phyloP scores from a whole-genome alignment of 352 stramenopile genomes.

The Phytophthora meadii region DNA sequence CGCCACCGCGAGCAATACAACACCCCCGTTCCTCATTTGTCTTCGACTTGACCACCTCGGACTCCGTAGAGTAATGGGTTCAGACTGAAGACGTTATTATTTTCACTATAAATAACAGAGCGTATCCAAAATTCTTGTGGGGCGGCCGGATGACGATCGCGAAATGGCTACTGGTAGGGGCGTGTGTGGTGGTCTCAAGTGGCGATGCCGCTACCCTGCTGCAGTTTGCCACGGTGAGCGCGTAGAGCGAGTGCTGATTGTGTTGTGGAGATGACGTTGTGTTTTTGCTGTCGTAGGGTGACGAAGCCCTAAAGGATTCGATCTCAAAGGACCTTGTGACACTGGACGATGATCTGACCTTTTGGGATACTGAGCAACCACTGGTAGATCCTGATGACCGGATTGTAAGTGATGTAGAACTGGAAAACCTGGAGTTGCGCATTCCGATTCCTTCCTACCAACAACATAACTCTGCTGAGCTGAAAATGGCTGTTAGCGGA shows the following conservation, averaged over 20 bases:
- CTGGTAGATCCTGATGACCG: background rate
- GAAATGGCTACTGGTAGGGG: constrained; percentile 13
- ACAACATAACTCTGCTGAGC: background rate
- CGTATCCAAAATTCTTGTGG: background rate
- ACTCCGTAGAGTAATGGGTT: background rate
- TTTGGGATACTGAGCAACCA: background rate
- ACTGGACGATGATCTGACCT: too few relatives aligned
- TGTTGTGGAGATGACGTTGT: constrained; percentile 1
- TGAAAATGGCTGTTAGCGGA: background rate
- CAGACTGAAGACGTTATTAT: background rate
- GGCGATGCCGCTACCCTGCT: constrained; percentile 9
- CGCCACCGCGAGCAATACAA: constrained; percentile 5
- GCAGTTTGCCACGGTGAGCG: constrained; percentile 24
- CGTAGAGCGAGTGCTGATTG: background rate
- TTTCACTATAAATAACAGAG: constrained; percentile 25
- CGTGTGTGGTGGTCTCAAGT: constrained; percentile 3
- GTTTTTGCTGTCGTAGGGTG: constrained; percentile 16
- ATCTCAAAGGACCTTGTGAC: too few relatives aligned
- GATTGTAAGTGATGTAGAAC: background rate
- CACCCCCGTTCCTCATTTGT: background rate
- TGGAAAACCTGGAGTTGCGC: background rate
- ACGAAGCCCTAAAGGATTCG: constrained; percentile 27
- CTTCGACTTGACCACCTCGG: background rate
- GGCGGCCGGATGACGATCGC: constrained; percentile 29
- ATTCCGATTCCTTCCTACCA: background rate